These are phyloP conservation scores for Paracoccidioides brasiliensis DNA, from an alignment of 2,329 filamentous ascomycete species.

Conservation along the genomic window DNA sequence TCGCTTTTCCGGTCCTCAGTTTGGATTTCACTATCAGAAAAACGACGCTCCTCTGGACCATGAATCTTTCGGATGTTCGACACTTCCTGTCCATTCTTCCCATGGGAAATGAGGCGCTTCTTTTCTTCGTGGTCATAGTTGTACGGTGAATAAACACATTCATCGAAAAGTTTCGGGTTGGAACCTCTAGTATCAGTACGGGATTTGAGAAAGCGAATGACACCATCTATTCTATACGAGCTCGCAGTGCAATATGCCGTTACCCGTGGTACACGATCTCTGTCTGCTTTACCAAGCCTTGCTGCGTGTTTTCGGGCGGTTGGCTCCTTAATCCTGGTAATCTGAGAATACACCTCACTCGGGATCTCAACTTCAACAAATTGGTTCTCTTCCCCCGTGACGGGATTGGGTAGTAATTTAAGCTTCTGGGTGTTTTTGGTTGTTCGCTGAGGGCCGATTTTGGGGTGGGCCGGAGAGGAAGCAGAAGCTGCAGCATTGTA, in stretches of 20 bases:
- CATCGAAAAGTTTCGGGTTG: conserved; percentile 85
- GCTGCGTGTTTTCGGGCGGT: conserved; percentile 86
- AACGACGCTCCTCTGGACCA: conserved; percentile 13
- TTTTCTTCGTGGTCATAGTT: conserved; percentile 51
- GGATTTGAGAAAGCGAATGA: conserved; percentile 86
- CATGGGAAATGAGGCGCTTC: conserved; percentile 10
- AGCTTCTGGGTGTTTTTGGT: conserved; percentile 94
- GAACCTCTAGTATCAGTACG: conserved; percentile 63
- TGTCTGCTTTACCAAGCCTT: conserved; percentile 81
- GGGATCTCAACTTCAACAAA: conserved; percentile 77
- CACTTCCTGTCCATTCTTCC: too few relatives aligned
- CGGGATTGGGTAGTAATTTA: conserved; percentile 87
- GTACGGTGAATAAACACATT: conserved; percentile 95
- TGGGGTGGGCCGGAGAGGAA: conserved; percentile 30
- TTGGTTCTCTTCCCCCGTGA: conserved; percentile 67
- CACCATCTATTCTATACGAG: conserved; percentile 74
- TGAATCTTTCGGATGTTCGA: not conserved
- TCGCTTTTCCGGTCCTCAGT: conserved; percentile 46
- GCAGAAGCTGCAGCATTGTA: conserved; percentile 25
- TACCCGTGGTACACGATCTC: conserved; percentile 73
- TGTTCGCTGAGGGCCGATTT: conserved; percentile 88
- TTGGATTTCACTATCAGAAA: conserved; percentile 56
- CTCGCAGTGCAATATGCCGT: conserved; percentile 95
- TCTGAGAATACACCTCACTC: conserved; percentile 92
- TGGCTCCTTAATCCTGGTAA: conserved; percentile 93